Evolutionary conservation across 208 protist species (phyloP).

Genomic region (Ichthyophonus hoferi): DNA sequence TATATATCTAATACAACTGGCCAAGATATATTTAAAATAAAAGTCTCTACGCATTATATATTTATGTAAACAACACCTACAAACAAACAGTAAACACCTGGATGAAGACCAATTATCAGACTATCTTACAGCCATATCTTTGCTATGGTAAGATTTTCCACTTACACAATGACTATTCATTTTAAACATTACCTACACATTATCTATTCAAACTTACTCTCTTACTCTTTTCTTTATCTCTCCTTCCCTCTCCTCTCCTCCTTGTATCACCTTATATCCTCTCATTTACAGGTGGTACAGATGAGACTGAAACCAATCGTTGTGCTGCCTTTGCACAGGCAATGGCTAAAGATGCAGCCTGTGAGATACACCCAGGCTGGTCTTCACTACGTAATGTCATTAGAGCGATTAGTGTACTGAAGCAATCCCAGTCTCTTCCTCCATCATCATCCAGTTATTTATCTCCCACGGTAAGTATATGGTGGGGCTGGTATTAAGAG

Average conservation of each 20-base stretch:
- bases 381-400: not conserved
- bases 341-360: not conserved
- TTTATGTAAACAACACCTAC: no score
- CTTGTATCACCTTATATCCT: not conserved
- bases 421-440: no score
- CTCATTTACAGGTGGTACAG: not conserved
- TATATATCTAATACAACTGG: no score
- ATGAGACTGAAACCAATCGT: not conserved
- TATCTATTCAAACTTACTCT: not conserved
- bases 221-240: not conserved
- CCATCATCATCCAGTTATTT: no score
- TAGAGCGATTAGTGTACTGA: no score
- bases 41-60: no score
- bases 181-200: not conserved
- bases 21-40: no score
- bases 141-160: not conserved
- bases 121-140: not conserved
- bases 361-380: slow-evolving; percentile 24
- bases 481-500: no score
- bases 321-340: not conserved
- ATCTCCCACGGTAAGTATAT: no score
- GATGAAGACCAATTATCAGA: no score
- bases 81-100: no score
- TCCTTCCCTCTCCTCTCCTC: not conserved
- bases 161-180: not conserved